Base-by-base conservation (phyloP, 1,284 basidiomycete species). In the Xerocomus nothofagi region DNA sequence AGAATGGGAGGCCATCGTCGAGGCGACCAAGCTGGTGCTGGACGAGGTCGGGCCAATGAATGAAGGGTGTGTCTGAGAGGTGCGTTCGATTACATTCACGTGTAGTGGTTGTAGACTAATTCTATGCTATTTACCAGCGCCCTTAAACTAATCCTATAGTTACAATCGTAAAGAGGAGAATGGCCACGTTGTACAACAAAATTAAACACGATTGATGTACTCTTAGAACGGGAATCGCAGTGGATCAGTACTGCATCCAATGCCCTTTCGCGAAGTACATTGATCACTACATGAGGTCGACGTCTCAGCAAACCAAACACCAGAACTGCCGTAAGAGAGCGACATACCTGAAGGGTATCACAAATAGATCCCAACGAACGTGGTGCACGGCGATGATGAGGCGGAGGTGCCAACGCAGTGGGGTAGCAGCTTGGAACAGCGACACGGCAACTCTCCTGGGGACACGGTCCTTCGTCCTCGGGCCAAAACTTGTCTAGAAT, bases 1-100 rank as follows among this genome's bases (percentile, higher is more conserved):
- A 15, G 96, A 99, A 69, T 97, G 97, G 79, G 81, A 88, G 59
- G 82, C 95, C 50, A 94, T 99, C 52, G 96, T 99, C 10, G 78
- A 94, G 60, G 95, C 81, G 3, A 81, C 91, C 3, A 77, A 75
- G 53, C 81, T 79, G 55, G 79, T 91, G 5, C 70, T 96, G 48
- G 79, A 86, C 50, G 75, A 75, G 38, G 57, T 69, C 26, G 61
- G 45, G n/a, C 57, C 63, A 1, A n/a, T 50, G 2, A 26, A 26
- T 9, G 23, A 27, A 10, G 9, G 3, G 31, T 31, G 30, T 29
- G 29, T n/a, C 32, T n/a, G n/a, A n/a, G n/a, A 50, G 40, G 61
- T 62, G 26, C 20, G 57, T 44, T 34, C 37, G 23, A 56, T 46
- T 42, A 23, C 33, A 34, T 44, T 47, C 39, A 15, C 11, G 12